These are phyloP conservation scores for Thamnidium elegans DNA, from an alignment of 192 early-diverging fungal species.

Conservation along the genomic window DNA sequence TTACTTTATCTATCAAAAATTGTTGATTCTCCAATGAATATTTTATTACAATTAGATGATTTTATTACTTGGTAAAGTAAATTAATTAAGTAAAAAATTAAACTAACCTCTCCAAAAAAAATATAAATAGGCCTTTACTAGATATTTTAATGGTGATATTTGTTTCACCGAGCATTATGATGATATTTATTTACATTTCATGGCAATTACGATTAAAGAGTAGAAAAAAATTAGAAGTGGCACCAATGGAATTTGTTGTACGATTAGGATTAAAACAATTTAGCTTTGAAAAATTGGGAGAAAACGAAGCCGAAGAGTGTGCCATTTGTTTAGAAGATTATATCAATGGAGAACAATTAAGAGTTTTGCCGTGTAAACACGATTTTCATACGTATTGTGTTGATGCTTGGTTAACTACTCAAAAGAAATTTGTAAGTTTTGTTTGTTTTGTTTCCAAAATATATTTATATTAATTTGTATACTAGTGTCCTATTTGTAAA, in stretches of 20 bases:
- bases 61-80: slow-evolving; percentile 18
- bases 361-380: slow-evolving; percentile 84
- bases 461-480: neutral
- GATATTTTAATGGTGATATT: slow-evolving; percentile 80
- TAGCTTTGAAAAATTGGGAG: slow-evolving; percentile 53
- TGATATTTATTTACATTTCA: slow-evolving; percentile 68
- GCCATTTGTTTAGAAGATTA: slow-evolving; percentile 94
- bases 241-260: slow-evolving; percentile 66
- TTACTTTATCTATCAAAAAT: slow-evolving; percentile 46
- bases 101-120: neutral
- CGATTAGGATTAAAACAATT: slow-evolving; percentile 70
- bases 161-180: slow-evolving; percentile 71
- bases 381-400: slow-evolving; percentile 87
- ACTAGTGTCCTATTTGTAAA: slow-evolving; percentile 37
- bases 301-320: slow-evolving; percentile 81
- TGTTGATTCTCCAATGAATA: slow-evolving; percentile 27
- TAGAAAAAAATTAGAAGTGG: slow-evolving; percentile 65
- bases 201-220: slow-evolving; percentile 68
- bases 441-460: neutral
- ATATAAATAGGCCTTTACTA: slow-evolving; percentile 72
- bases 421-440: slow-evolving; percentile 81
- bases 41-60: slow-evolving; percentile 17
- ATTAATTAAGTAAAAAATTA: neutral
- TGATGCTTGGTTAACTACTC: slow-evolving; percentile 87
- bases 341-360: slow-evolving; percentile 69